Evolutionary conservation across 1,139 yeast genomes (phyloP).

Genomic region (Candida sanyaensis): DNA sequence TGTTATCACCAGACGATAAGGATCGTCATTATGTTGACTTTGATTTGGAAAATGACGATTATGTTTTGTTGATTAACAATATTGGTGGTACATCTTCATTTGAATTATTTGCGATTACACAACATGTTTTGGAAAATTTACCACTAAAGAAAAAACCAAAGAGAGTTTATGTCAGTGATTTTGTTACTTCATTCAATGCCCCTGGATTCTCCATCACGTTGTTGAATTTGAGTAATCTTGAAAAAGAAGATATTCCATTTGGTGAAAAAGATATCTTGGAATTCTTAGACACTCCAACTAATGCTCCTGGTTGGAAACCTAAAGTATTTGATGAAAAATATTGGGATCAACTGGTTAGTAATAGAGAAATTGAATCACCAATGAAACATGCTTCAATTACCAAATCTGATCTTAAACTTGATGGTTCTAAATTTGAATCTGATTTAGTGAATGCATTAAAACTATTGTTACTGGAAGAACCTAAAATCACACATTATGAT

Average conservation of each 20-base stretch:
- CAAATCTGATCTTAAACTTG: constrained; percentile 41
- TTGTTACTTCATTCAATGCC: constrained; percentile 84
- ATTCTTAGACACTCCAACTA: constrained; percentile 66
- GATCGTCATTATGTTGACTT: constrained; percentile 77
- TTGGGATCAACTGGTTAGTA: constrained; percentile 24
- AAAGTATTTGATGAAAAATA: constrained; percentile 25
- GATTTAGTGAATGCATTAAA: constrained; percentile 52
- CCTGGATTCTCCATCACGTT: constrained; percentile 89
- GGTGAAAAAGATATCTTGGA: constrained; percentile 35
- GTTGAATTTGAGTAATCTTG: constrained; percentile 56
- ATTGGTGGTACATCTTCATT: constrained; percentile 84
- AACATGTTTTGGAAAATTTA: constrained; percentile 45
- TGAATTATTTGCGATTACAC: constrained; percentile 69
- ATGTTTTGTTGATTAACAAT: constrained; percentile 71
- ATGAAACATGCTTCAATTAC: constrained; percentile 26
- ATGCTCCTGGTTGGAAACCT: constrained; percentile 83
- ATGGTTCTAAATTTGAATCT: constrained; percentile 37
- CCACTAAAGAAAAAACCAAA: constrained; percentile 56
- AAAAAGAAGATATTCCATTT: constrained; percentile 34
- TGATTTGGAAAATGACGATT: constrained; percentile 56
- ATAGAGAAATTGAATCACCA: constrained; percentile 29
- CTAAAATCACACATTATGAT: constrained; percentile 80
- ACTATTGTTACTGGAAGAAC: constrained; percentile 59
- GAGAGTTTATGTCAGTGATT: constrained; percentile 69
- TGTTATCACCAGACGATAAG: constrained; percentile 54